Evolutionary conservation across 192 early-diverging fungal genomes (phyloP), one percentile per base, ranked within the genome.

Genomic region (Podila verticillata): DNA sequence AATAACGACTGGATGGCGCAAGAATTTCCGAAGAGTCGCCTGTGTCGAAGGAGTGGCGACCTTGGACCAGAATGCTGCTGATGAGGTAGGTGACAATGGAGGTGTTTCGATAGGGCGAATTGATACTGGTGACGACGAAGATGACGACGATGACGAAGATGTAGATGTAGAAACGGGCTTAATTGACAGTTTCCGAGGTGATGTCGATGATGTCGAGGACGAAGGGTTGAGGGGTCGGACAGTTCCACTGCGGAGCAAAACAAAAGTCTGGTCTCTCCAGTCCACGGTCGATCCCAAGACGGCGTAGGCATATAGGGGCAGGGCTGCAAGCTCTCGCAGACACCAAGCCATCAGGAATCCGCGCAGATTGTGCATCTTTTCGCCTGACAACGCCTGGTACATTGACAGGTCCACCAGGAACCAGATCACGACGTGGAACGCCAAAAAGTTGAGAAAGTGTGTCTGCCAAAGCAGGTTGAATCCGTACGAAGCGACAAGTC

Each of bases 261-360:
- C 60, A 65, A 90, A 96, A 28, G 74, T 74, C 51, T 87, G 89
- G 29, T 95, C 95, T 20, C 97, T 89, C 97, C 97, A 99, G 26
- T 91, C 89, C 7, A 99, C 94, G 5, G 88, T 91, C 57, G 90
- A 89, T 13, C 96, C 97, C 5, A 84, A 74, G 67, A 96, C 92
- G 5, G 96, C 95, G 66, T 89, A 94, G 2, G 90, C 24, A 81
- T 92, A 97, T 4, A 97, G 83, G 17, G 97, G 97, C 24, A 99
- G 78, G 8, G 96, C 95, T 6, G 89, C 83, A 4, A 92, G 47
- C 81, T 99, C 97, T 48, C 97, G 89, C 39, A 91, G 82, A 8
- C 91, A 51, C 97, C 97, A 99, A 56, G 93, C 91, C 32, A 88
- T 75, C 65, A 91, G 73, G 70, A 95, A 91, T 58, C 71, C 82